Conservation (phyloP, 2,329 filamentous ascomycete genomes). For the Diaporthe humulicola region DNA sequence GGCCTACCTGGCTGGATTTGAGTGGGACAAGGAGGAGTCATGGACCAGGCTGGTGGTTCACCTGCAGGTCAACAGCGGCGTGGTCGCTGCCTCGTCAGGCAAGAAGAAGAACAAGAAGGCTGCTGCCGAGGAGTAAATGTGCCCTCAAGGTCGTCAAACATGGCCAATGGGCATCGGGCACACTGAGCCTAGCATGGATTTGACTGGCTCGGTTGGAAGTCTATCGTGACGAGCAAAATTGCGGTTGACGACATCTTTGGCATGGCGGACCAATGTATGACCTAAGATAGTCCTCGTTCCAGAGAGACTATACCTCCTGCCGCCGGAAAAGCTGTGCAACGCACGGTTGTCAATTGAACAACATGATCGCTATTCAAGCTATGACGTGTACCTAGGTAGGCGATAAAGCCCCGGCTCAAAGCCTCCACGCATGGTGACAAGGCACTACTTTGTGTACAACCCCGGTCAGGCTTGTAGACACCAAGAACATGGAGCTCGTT, state of each 20-base stretch:
- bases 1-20: constrained; percentile 92
- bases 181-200: constrained; percentile 29
- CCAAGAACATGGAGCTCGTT: background rate
- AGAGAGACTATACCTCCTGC: background rate
- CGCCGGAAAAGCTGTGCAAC: background rate
- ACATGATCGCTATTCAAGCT: background rate
- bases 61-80: constrained; percentile 75
- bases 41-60: constrained; percentile 91
- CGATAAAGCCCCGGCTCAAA: too few species aligned
- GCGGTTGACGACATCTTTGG: background rate
- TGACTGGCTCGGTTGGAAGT: background rate
- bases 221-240: background rate
- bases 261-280: background rate
- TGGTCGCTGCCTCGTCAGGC: constrained; percentile 56
- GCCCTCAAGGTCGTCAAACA: constrained; percentile 50
- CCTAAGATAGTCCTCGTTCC: background rate
- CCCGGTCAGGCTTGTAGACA: background rate
- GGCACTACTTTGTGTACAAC: background rate
- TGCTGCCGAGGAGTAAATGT: constrained; percentile 56
- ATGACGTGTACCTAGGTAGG: background rate
- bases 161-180: constrained; percentile 42
- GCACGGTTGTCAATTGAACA: background rate
- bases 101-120: constrained; percentile 65
- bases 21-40: constrained; percentile 94
- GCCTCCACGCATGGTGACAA: background rate